Percentiles rank a stretch among this genome's conserved stretches.
These are phyloP conservation scores for Aspergillus luchuensis DNA, from an alignment of 2,329 filamentous ascomycete genomes.

Conservation along the genomic window DNA sequence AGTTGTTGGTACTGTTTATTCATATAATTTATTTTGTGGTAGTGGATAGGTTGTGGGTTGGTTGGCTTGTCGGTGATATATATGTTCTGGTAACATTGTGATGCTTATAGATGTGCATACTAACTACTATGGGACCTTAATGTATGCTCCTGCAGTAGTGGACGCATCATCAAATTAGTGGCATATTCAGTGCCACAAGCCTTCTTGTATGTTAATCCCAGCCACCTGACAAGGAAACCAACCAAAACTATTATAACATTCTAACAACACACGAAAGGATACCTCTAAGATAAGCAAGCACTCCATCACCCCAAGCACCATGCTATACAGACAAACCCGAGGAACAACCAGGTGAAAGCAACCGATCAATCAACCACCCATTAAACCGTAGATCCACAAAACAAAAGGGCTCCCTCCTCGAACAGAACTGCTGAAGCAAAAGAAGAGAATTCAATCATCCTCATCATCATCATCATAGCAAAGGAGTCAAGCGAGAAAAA, in stretches of 20 bases:
- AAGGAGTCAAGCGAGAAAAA: background rate
- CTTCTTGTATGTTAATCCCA: too few species aligned
- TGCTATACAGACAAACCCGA: background rate
- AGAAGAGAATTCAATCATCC: background rate
- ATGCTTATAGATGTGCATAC: too few species aligned
- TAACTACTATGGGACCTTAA: too few species aligned
- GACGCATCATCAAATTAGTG: too few species aligned
- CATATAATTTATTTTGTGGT: background rate
- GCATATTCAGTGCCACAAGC: too few species aligned
- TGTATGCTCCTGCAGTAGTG: too few species aligned
- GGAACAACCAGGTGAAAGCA: background rate
- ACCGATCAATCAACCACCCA: background rate
- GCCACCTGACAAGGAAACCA: too few species aligned
- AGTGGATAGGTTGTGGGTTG: background rate
- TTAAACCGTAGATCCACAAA: background rate
- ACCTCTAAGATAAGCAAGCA: background rate
- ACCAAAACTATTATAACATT: too few species aligned
- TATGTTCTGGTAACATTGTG: too few species aligned
- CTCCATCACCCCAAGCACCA: background rate
- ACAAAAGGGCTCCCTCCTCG: background rate
- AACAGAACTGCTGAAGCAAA: background rate
- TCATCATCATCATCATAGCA: background rate
- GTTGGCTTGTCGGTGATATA: background rate
- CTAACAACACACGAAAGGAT: background rate
- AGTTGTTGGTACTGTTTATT: constrained; percentile 32